Evolutionary conservation across 495 filamentous ascomycete genomes (phyloP), one percentile per base, ranked within the genome.

Genomic region (Penicillium steckii): DNA sequence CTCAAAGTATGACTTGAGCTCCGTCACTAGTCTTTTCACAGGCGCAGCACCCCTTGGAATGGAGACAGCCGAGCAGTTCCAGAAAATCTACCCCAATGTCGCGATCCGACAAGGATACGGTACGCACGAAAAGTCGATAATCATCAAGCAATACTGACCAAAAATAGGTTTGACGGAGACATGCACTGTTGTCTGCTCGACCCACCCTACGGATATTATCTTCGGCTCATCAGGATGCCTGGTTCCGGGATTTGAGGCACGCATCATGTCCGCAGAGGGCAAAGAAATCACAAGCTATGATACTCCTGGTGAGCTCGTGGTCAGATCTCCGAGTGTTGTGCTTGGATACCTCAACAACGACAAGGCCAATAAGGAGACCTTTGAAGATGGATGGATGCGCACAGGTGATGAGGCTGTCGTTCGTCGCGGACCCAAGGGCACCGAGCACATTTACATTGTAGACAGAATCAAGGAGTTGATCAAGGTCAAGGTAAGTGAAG

Each of bases 401-500:
- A 96, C 91, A 1, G 91, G 91, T 19, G 91, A 96, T 60, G 90
- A 95, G 62, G 91, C 85, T 1, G 76, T 91, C 9, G 70, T 95
- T 19, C 74, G 78, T 13, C 77, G 81, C 64, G 68, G 80, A 13
- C 80, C 86, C 0, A 69, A 73, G 5, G 86, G 85, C 8, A 70
- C 85, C 44, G 89, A 95, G 66, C 91, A 96, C 61, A 56, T 95
- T 27, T 85, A 85, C 56, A 88, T 96, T 35, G 87, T 91, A 3
- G 91, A 96, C 63, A 82, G 91, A 2, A 85, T 96, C 61, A 96
- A 96, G 76, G 91, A 96, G 69, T 73, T 96, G 46, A 95, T 96
- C 73, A 96, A 96, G 70, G 87, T 91, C 59, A 95, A 95, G 82
- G 89, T 90, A 68, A 33, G 79, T 59, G 1, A 15, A n/a, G n/a